A percentile compares a stretch with the other conserved stretches of the same genome.
Conservation (phyloP, 2,329 filamentous ascomycete species). For the Paraconiothyrium sp. region DNA sequence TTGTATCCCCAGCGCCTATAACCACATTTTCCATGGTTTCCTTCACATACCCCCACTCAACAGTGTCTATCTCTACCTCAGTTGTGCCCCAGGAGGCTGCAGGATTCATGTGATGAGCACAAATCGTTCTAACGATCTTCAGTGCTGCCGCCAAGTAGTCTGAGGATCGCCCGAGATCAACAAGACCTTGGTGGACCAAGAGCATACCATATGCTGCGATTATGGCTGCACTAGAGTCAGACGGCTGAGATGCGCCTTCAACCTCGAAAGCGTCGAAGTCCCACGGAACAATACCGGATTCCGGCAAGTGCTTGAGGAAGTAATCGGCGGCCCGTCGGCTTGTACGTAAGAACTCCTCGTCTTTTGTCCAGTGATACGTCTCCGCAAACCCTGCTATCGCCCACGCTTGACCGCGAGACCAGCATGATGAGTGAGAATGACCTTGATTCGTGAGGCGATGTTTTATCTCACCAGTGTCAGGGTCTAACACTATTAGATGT, state of each 20-base stretch:
- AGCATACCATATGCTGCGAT: slow-evolving; percentile 53
- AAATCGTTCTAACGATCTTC: slow-evolving; percentile 10
- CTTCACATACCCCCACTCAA: slow-evolving; percentile 10
- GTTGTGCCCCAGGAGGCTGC: background rate
- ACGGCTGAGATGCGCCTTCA: slow-evolving; percentile 45
- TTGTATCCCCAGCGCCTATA: slow-evolving; percentile 49
- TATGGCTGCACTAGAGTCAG: slow-evolving; percentile 52
- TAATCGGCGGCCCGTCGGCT: slow-evolving; percentile 45
- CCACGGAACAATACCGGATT: slow-evolving; percentile 52
- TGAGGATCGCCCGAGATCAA: background rate
- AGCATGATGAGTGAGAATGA: slow-evolving; percentile 49
- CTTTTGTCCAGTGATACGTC: slow-evolving; percentile 51
- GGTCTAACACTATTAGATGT: slow-evolving; percentile 15
- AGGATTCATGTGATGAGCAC: slow-evolving; percentile 8
- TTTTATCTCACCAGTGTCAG: slow-evolving; percentile 33
- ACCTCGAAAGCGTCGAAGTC: slow-evolving; percentile 53
- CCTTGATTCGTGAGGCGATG: slow-evolving; percentile 55
- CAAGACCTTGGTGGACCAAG: slow-evolving; percentile 46
- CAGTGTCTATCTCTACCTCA: slow-evolving; percentile 1
- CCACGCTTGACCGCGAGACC: slow-evolving; percentile 57
- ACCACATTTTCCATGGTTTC: slow-evolving; percentile 18
- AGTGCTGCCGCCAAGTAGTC: slow-evolving; percentile 9
- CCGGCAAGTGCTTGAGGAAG: slow-evolving; percentile 52
- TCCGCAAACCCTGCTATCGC: slow-evolving; percentile 54
- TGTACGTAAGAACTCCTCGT: slow-evolving; percentile 50